Evolutionary conservation across 2,329 filamentous ascomycete species (phyloP), one percentile per base, ranked within the genome.

Genomic region (Nemania sp.): DNA sequence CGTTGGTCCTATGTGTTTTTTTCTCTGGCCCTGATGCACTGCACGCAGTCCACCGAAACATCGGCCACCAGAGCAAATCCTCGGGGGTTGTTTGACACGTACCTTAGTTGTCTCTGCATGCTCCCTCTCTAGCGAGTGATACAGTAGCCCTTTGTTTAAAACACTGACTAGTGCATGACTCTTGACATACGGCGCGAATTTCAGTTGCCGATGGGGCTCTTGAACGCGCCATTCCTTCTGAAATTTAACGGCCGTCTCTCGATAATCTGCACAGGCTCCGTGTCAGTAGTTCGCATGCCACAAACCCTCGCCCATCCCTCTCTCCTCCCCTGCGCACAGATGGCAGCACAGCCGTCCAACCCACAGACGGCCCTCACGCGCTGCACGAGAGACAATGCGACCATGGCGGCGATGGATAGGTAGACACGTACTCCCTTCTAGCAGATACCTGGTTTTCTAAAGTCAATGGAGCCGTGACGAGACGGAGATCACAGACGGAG

Each of bases 181-280:
- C 74, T 86, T 82, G 74, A 89, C 85, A 76, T 88, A 81, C 70
- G 81, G 83, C 72, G 86, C 86, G 75, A 88, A 89, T 62, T 82
- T 79, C 64, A 89, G 83, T 62, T 87, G 79, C 69, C 81, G 81
- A 73, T 88, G 84, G 68, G 86, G 86, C 74, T 84, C 80, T 70
- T 81, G 78, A 66, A 87, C 78, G 75, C 86, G 82, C 86, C 86
- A 89, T 77, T 89, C 86, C 73, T 88, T 87, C 71, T 88, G 85
- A 68, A 89, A 84, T 73, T 87, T 87, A 76, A 84, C 82, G 56
- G 86, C 86, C 45, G 86, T 87, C 74, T 88, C 86, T 76, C 83
- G 82, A 78, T 87, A 89, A 78, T 87, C 86, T 88, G 78, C 68
- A 70, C 68, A 67, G 61, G 65, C 66, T 59, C 60, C 46, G 66